Evolutionary conservation across 306 rosid species (phyloP).

Genomic region (Castanospermum australe): DNA sequence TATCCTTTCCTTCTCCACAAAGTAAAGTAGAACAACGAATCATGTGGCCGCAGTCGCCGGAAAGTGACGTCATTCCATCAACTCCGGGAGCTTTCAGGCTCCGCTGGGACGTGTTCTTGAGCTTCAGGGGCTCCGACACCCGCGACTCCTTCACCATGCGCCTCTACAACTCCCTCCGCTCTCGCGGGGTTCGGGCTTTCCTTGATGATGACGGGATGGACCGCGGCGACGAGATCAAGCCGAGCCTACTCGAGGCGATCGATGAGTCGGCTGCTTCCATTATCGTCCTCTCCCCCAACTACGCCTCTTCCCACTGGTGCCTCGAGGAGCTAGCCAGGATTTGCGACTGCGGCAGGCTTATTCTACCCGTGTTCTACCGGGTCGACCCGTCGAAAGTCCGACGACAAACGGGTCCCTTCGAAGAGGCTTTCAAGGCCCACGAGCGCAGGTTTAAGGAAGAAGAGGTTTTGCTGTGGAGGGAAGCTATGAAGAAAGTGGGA

Average conservation of each 20-base stretch:
- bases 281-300: conserved; percentile 29
- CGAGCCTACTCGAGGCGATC: conserved; percentile 11
- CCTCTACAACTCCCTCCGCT: conserved; percentile 12
- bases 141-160: conserved; percentile 16
- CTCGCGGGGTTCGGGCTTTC: conserved; percentile 30
- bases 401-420: conserved; percentile 15
- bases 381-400: conserved; percentile 36
- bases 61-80: neutral
- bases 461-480: conserved; percentile 21
- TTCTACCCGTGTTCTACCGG: conserved; percentile 40
- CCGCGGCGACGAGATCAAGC: conserved; percentile 31
- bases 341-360: neutral
- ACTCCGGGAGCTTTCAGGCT: conserved; percentile 27
- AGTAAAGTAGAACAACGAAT: no score
- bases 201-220: conserved; percentile 33
- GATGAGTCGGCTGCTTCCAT: conserved; percentile 48
- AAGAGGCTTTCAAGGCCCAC: neutral
- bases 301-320: conserved; percentile 46
- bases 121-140: conserved; percentile 49
- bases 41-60: no score
- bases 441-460: neutral
- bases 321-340: conserved; percentile 40
- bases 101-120: conserved; percentile 43
- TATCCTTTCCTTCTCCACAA: no score
- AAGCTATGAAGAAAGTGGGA: conserved; percentile 22